These are phyloP conservation scores for Spathaspora sp. DNA, from an alignment of 805 yeast genomes.

Conservation along the genomic window DNA sequence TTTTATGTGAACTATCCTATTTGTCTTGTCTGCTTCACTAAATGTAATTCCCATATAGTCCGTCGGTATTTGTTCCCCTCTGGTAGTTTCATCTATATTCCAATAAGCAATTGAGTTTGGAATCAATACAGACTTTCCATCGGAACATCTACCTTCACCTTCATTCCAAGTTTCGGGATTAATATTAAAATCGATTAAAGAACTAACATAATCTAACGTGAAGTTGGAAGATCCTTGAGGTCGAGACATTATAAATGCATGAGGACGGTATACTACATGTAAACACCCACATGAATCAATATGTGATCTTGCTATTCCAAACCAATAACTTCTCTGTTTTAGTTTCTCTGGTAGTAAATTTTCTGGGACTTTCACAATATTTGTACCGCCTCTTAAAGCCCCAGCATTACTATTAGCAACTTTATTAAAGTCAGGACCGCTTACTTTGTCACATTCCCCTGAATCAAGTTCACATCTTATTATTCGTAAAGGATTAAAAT, in stretches of 20 bases:
- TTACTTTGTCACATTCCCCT: background rate
- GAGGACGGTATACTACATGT: slow-evolving; percentile 13
- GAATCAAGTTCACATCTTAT: slow-evolving; percentile 14
- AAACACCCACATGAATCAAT: slow-evolving; percentile 12
- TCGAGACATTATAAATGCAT: slow-evolving; percentile 10
- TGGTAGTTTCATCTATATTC: slow-evolving; percentile 9
- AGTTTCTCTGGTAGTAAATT: slow-evolving; percentile 2
- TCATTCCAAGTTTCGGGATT: slow-evolving; percentile 22
- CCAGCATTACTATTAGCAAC: slow-evolving; percentile 4
- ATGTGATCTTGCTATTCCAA: slow-evolving; percentile 15
- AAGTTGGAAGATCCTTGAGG: background rate
- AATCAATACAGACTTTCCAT: slow-evolving; percentile 22
- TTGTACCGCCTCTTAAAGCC: slow-evolving; percentile 1
- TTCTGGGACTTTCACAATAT: slow-evolving; percentile 4
- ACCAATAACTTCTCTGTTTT: slow-evolving; percentile 9
- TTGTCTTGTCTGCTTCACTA: slow-evolving; percentile 26
- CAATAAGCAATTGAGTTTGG: slow-evolving; percentile 28
- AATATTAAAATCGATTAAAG: slow-evolving; percentile 30
- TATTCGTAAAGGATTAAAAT: slow-evolving; percentile 20
- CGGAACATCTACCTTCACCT: slow-evolving; percentile 7
- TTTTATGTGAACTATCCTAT: slow-evolving; percentile 19
- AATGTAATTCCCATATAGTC: slow-evolving; percentile 22
- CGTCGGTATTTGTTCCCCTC: slow-evolving; percentile 1
- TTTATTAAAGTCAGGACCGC: slow-evolving; percentile 1
- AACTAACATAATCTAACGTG: slow-evolving; percentile 18